phyloP scores from a whole-genome alignment of 305 asterid genomes.

The Fraxinus latifolia region DNA sequence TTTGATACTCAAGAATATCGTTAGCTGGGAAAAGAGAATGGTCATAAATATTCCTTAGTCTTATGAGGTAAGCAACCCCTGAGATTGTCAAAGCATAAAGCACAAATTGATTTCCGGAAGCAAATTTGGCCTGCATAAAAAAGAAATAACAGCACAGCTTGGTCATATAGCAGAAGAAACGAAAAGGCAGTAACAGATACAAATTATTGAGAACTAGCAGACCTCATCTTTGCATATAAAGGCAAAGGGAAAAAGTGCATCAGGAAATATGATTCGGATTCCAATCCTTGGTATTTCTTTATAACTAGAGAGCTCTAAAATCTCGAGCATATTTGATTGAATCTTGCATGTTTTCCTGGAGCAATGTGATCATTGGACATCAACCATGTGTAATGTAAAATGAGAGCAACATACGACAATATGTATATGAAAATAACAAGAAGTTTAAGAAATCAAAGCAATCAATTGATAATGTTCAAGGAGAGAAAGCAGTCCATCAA shows the following conservation, averaged over 20 bases:
- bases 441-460: slow-evolving; percentile 3
- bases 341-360: slow-evolving; percentile 62
- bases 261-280: slow-evolving; percentile 65
- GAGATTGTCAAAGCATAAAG: slow-evolving; percentile 71
- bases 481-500: neutral
- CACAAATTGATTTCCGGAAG: slow-evolving; percentile 47
- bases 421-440: neutral
- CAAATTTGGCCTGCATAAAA: slow-evolving; percentile 45
- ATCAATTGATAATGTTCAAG: slow-evolving; percentile 10
- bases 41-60: slow-evolving; percentile 53
- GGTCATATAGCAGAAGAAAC: neutral
- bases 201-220: slow-evolving; percentile 21
- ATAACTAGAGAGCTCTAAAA: slow-evolving; percentile 52
- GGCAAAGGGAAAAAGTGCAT: slow-evolving; percentile 74
- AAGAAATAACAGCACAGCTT: slow-evolving; percentile 21
- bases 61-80: slow-evolving; percentile 76
- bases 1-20: slow-evolving; percentile 62
- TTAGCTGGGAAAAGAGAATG: slow-evolving; percentile 52
- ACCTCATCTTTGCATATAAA: slow-evolving; percentile 67
- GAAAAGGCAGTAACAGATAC: slow-evolving; percentile 11
- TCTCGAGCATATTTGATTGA: slow-evolving; percentile 63
- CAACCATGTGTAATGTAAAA: slow-evolving; percentile 15
- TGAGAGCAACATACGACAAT: slow-evolving; percentile 10
- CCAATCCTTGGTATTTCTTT: slow-evolving; percentile 60
- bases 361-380: slow-evolving; percentile 21